A percentile compares a stretch with the other conserved stretches of the same genome.
phyloP scores from a whole-genome alignment of 768 basidiomycete species.

The Sarcodon sp. region DNA sequence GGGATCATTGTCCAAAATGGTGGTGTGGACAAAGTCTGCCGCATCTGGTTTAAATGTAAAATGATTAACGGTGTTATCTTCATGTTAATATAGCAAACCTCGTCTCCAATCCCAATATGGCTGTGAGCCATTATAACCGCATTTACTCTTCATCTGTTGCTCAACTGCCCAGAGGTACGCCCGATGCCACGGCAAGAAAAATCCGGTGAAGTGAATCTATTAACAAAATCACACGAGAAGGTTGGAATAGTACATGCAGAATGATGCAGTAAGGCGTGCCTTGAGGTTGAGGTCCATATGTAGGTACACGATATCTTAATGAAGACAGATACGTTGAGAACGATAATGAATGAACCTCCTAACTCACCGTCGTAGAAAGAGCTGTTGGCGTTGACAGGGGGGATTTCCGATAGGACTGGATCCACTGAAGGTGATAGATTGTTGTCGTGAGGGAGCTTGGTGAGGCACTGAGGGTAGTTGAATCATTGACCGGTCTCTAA shows the following conservation, averaged over 20 bases:
- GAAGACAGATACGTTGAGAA: background rate
- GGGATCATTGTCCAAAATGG: conserved; percentile 11
- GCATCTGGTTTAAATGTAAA: conserved; percentile 7
- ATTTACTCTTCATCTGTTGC: conserved; percentile 8
- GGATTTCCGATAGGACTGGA: background rate
- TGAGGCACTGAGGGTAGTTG: background rate
- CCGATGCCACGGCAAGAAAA: conserved; percentile 17
- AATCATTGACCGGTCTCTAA: too few species aligned
- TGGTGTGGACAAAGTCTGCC: conserved; percentile 8
- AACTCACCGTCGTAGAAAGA: conserved; percentile 2
- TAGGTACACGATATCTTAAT: conserved; percentile 9
- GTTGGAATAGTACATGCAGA: background rate
- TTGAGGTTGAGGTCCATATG: conserved; percentile 15
- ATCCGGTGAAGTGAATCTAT: conserved; percentile 12
- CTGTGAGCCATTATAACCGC: conserved; percentile 11
- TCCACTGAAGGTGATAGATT: background rate
- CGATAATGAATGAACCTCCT: background rate
- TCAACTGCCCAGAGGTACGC: conserved; percentile 11
- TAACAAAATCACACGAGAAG: background rate
- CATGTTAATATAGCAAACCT: conserved; percentile 5
- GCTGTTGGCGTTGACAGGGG: background rate
- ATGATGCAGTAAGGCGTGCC: background rate
- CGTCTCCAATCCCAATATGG: conserved; percentile 19
- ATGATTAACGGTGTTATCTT: background rate
- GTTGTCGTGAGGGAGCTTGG: background rate